A percentile compares a stretch with the other conserved stretches of the same genome.
phyloP scores from a whole-genome alignment of 2,329 filamentous ascomycete species.

The Diatrype stigma region DNA sequence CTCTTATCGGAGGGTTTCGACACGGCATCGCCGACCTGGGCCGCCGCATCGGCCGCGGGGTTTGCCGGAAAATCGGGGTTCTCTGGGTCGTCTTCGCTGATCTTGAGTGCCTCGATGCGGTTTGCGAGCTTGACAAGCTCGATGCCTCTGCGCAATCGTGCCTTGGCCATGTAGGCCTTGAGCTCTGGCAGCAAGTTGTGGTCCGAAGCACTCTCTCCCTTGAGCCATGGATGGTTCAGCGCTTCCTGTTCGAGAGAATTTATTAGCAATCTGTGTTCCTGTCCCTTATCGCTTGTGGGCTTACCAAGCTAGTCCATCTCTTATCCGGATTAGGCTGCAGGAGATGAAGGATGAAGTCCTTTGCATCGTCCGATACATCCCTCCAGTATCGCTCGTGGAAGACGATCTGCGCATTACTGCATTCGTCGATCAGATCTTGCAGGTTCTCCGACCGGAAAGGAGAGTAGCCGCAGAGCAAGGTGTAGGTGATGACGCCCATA shows the following conservation, averaged over 20 bases:
- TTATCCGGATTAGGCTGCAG: conserved; percentile 74
- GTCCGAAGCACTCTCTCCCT: conserved; percentile 84
- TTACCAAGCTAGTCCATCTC: conserved; percentile 72
- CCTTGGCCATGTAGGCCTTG: conserved; percentile 86
- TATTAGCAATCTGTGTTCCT: too few relatives aligned
- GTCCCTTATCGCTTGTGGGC: too few relatives aligned
- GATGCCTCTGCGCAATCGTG: conserved; percentile 86
- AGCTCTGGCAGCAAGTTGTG: conserved; percentile 98
- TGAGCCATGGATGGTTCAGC: conserved; percentile 81
- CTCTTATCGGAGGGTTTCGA: conserved; percentile 14
- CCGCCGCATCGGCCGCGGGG: conserved; percentile 51
- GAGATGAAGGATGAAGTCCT: conserved; percentile 83
- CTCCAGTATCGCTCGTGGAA: conserved; percentile 99
- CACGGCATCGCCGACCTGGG: conserved; percentile 30
- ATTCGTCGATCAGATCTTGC: conserved; percentile 90
- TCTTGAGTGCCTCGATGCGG: conserved; percentile 89
- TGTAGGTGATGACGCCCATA: conserved; percentile 97
- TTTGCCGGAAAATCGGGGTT: conserved; percentile 69
- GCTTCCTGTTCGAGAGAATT: conserved; percentile 53
- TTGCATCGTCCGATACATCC: conserved; percentile 91
- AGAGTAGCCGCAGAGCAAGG: conserved; percentile 94
- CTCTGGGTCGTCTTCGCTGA: conserved; percentile 80
- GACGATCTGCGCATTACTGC: conserved; percentile 74
- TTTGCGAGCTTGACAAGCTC: conserved; percentile 95
- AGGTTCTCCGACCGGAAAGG: conserved; percentile 95